A percentile compares a stretch with the other conserved stretches of the same genome.
Evolutionary conservation across 2,329 filamentous ascomycete species (phyloP).

Genomic region (Fusarium buxicola): DNA sequence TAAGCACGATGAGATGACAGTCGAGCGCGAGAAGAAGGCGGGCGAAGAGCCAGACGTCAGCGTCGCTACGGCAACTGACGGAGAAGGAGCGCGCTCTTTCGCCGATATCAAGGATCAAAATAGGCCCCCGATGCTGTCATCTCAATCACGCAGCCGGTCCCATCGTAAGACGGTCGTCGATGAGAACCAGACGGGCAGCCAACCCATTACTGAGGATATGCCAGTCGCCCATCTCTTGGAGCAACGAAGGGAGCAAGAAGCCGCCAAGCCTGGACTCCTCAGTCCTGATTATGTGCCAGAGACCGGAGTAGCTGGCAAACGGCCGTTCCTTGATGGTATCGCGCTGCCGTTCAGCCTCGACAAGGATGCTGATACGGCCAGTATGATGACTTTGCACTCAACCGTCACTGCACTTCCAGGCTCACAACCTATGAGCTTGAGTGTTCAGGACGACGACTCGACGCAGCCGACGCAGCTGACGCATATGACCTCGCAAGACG

Average conservation of each 20-base stretch:
- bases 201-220: conserved; percentile 53
- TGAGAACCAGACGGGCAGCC: conserved; percentile 59
- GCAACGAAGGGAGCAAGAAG: conserved; percentile 54
- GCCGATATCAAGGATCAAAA: conserved; percentile 56
- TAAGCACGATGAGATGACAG: conserved; percentile 84
- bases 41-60: conserved; percentile 51
- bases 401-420: conserved; percentile 45
- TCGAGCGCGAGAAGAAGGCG: conserved; percentile 68
- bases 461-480: conserved; percentile 31
- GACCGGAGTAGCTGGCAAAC: conserved; percentile 67
- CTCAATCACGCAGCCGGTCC: conserved; percentile 54
- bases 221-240: conserved; percentile 58
- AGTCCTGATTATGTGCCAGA: conserved; percentile 58
- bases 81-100: conserved; percentile 56
- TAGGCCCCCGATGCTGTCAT: conserved; percentile 39
- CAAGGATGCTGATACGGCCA: conserved; percentile 73
- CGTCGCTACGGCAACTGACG: conserved; percentile 54
- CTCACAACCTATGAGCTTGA: conserved; percentile 51
- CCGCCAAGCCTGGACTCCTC: conserved; percentile 56
- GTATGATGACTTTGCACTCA: conserved; percentile 74
- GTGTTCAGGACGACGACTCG: conserved; percentile 19
- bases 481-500: conserved; percentile 31
- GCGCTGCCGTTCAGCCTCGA: conserved; percentile 79
- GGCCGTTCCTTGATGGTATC: conserved; percentile 75
- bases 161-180: conserved; percentile 62